These are phyloP conservation scores for Akanthomyces muscarius DNA, from an alignment of 2,329 filamentous ascomycete species.

Conservation along the genomic window DNA sequence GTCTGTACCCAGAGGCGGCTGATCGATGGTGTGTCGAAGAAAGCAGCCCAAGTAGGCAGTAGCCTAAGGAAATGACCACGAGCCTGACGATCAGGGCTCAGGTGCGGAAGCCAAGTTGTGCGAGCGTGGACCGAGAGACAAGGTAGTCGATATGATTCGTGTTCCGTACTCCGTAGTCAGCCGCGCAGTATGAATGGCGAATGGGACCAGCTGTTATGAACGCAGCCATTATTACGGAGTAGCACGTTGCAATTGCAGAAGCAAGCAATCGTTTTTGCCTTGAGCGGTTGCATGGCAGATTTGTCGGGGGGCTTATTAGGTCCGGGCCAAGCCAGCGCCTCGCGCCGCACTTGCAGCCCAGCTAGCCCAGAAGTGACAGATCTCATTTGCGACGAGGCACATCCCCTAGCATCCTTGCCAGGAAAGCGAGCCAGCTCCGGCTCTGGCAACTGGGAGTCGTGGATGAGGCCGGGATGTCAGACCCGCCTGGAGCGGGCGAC, in stretches of 20 bases:
- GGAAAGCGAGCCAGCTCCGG: not conserved
- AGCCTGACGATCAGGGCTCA: not conserved
- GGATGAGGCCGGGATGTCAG: slow-evolving; percentile 25
- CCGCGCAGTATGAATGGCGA: not conserved
- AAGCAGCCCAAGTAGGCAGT: slow-evolving; percentile 6
- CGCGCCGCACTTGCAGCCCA: not conserved
- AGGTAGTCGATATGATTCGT: not conserved
- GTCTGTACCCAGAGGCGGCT: not conserved
- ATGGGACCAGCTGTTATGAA: not conserved
- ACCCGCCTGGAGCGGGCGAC: slow-evolving; percentile 20
- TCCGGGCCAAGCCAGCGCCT: slow-evolving; percentile 9
- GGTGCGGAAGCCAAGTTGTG: slow-evolving; percentile 3
- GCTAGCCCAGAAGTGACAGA: slow-evolving; percentile 22
- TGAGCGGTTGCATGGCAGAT: slow-evolving; percentile 2
- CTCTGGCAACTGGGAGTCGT: slow-evolving; percentile 5
- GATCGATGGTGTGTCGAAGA: not conserved
- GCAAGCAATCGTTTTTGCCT: slow-evolving; percentile 5
- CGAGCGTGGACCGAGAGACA: not conserved
- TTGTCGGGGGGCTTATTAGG: not conserved
- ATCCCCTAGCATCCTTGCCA: slow-evolving; percentile 18
- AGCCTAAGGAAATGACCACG: not conserved
- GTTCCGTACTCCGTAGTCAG: not conserved
- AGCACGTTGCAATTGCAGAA: slow-evolving; percentile 1
- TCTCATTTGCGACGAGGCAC: slow-evolving; percentile 24
- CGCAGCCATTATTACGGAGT: not conserved